Conservation (phyloP, 2,329 filamentous ascomycete genomes). For the Diaporthe ilicicola region DNA sequence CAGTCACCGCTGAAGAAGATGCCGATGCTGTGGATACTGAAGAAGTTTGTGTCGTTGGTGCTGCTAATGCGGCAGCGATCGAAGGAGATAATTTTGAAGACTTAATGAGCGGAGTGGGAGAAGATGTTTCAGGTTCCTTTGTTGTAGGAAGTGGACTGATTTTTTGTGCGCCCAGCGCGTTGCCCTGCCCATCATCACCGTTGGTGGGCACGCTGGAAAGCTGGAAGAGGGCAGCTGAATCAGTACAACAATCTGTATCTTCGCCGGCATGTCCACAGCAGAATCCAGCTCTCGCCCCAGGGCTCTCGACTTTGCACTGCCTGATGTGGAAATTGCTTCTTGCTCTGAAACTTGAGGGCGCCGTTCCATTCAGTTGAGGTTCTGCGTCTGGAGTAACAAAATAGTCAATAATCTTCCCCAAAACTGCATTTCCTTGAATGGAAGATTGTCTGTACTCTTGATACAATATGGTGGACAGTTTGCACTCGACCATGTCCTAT, state of each 20-base stretch:
- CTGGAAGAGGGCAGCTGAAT: conserved; percentile 12
- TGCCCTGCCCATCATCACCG: neutral
- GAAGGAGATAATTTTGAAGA: neutral
- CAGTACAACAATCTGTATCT: conserved; percentile 6
- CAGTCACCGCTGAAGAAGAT: neutral
- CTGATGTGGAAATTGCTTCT: conserved; percentile 10
- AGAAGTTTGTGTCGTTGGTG: neutral
- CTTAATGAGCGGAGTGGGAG: neutral
- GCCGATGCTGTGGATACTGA: neutral
- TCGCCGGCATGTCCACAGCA: conserved; percentile 14
- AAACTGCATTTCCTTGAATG: neutral
- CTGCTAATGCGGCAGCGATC: neutral
- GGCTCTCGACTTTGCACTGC: conserved; percentile 9
- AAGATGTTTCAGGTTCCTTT: neutral
- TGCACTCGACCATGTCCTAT: conserved; percentile 7
- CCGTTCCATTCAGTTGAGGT: neutral
- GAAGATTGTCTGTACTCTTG: neutral
- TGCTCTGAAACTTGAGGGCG: neutral
- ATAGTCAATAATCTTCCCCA: neutral
- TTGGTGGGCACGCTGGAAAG: neutral
- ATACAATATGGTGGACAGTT: conserved; percentile 22
- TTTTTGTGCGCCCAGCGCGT: neutral
- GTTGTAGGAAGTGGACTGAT: neutral
- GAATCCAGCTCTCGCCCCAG: neutral
- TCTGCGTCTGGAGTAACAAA: neutral